phyloP scores from a whole-genome alignment of 805 yeast species.

The Blastobotrys mokoenaii region DNA sequence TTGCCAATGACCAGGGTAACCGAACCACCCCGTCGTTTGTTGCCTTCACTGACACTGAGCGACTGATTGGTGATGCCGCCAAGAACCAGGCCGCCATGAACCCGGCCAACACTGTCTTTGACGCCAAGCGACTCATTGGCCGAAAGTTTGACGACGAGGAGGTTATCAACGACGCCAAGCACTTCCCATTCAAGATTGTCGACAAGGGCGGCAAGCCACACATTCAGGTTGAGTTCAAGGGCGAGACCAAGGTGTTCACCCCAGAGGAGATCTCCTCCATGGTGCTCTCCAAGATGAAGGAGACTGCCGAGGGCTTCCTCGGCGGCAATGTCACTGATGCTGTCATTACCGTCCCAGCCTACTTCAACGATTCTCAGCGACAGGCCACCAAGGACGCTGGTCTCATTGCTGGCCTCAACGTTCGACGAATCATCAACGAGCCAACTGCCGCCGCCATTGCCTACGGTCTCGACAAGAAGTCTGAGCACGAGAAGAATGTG shows the following conservation, averaged over 20 bases:
- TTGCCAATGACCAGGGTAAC: conserved; percentile 98
- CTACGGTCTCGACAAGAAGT: conserved; percentile 71
- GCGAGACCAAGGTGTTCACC: conserved; percentile 77
- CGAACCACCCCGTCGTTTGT: conserved; percentile 97
- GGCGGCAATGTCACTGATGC: conserved; percentile 83
- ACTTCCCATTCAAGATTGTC: conserved; percentile 78
- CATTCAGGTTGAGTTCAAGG: conserved; percentile 80
- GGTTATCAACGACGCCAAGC: conserved; percentile 72
- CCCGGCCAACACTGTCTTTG: conserved; percentile 88
- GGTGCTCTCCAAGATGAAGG: conserved; percentile 88
- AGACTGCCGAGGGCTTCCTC: conserved; percentile 83
- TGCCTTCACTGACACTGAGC: conserved; percentile 91
- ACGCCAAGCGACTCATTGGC: conserved; percentile 92
- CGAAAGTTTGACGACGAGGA: conserved; percentile 72
- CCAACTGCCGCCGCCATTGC: conserved; percentile 99
- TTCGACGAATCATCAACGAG: conserved; percentile 89
- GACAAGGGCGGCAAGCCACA: conserved; percentile 80
- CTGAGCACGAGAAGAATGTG: conserved; percentile 77
- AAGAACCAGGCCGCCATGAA: conserved; percentile 98
- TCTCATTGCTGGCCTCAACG: conserved; percentile 91
- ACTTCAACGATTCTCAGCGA: conserved; percentile 96
- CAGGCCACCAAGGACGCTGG: conserved; percentile 99
- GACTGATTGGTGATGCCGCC: conserved; percentile 95
- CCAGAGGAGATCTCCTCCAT: conserved; percentile 94
- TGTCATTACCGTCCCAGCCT: conserved; percentile 94